Percentiles rank a stretch among this genome's conserved stretches.
phyloP scores from a whole-genome alignment of 2,329 filamentous ascomycete genomes.

The Amphichorda felina region DNA sequence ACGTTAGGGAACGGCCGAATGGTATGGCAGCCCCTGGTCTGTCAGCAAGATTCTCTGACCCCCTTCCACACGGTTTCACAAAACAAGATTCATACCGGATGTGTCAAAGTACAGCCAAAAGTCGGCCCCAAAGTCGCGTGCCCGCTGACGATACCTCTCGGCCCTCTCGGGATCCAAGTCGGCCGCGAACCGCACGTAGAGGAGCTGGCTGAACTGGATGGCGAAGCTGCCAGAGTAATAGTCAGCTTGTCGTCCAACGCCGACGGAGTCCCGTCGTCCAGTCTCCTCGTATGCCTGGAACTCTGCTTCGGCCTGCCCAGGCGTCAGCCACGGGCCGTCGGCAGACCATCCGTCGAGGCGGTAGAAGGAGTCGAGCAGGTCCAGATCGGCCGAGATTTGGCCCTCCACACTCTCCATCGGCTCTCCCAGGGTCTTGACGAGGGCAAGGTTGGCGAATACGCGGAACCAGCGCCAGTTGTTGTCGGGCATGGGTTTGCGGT shows the following conservation, averaged over 20 bases:
- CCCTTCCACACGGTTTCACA: not conserved
- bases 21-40: slow-evolving; percentile 34
- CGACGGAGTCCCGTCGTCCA: slow-evolving; percentile 10
- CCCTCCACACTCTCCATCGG: slow-evolving; percentile 15
- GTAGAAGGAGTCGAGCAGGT: slow-evolving; percentile 31
- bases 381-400: slow-evolving; percentile 27
- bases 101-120: slow-evolving; percentile 37
- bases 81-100: slow-evolving; percentile 18
- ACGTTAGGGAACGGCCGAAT: slow-evolving; percentile 37
- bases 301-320: slow-evolving; percentile 3
- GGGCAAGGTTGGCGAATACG: slow-evolving; percentile 33
- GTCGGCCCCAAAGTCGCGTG: slow-evolving; percentile 20
- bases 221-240: slow-evolving; percentile 44
- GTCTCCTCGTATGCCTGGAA: slow-evolving; percentile 4
- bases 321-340: slow-evolving; percentile 24
- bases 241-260: slow-evolving; percentile 26
- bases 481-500: slow-evolving; percentile 29
- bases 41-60: not conserved
- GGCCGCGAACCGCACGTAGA: slow-evolving; percentile 29
- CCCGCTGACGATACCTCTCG: slow-evolving; percentile 22
- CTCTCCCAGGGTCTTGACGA: slow-evolving; percentile 26
- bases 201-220: slow-evolving; percentile 36
- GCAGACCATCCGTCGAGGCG: slow-evolving; percentile 31
- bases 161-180: slow-evolving; percentile 26
- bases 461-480: slow-evolving; percentile 44